Evolutionary conservation across 129 eudicot species (phyloP).

Genomic region (Pseudognaphalium luteoalbum): DNA sequence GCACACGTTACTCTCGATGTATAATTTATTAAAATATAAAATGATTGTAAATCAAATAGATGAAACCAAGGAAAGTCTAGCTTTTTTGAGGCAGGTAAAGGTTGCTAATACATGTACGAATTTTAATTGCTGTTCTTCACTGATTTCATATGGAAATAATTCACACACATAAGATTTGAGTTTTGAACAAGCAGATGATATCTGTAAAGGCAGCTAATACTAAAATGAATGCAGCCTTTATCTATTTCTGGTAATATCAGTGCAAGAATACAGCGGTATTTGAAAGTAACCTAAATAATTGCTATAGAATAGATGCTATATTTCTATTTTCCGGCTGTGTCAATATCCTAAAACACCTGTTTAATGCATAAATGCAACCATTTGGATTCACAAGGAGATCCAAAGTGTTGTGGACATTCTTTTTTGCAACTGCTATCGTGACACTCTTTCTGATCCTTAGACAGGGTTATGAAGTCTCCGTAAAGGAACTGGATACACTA

Average conservation of each 20-base stretch:
- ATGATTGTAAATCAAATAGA: not conserved
- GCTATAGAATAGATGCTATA: not conserved
- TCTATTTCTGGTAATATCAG: not conserved
- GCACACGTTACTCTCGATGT: not conserved
- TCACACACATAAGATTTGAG: not conserved
- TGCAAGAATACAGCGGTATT: not conserved
- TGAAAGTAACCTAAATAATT: not conserved
- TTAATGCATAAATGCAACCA: not conserved
- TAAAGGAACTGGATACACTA: constrained; percentile 77
- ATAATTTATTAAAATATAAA: not conserved
- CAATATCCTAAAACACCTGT: not conserved
- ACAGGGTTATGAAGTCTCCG: constrained; percentile 93
- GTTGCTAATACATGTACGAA: not conserved
- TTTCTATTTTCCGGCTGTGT: not conserved
- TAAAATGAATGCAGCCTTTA: not conserved
- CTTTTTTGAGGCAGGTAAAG: not conserved
- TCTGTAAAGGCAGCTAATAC: not conserved
- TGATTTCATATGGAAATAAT: not conserved
- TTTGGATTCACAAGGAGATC: not conserved
- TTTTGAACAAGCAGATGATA: not conserved
- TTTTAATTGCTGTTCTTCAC: not conserved
- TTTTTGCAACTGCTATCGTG: constrained; percentile 29
- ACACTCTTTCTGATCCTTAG: constrained; percentile 45
- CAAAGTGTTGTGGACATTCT: not conserved
- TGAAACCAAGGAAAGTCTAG: not conserved